phyloP scores from a whole-genome alignment of 768 basidiomycete species.

The Termitomyces bulborhizus region DNA sequence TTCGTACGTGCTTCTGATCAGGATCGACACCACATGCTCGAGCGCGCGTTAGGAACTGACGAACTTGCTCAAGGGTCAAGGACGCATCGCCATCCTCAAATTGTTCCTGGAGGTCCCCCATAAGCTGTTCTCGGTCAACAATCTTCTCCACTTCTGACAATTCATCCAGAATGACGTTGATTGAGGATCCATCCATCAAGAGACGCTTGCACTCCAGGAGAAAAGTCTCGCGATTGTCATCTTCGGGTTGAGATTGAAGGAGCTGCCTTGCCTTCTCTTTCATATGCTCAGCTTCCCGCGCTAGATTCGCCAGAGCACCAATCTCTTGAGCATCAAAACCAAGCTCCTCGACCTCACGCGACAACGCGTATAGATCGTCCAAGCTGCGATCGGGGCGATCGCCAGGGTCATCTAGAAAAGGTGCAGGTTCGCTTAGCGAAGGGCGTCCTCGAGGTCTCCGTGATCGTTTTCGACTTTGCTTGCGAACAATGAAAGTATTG shows the following conservation, averaged over 20 bases:
- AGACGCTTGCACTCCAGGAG: constrained; percentile 68
- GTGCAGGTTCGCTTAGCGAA: constrained; percentile 30
- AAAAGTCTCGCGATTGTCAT: constrained; percentile 46
- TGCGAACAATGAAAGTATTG: constrained; percentile 71
- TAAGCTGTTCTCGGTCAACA: constrained; percentile 71
- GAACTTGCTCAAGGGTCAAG: constrained; percentile 73
- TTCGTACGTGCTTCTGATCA: constrained; percentile 59
- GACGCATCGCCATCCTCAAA: constrained; percentile 53
- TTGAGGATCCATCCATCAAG: constrained; percentile 60
- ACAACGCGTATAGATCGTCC: constrained; percentile 61
- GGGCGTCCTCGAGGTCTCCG: constrained; percentile 55
- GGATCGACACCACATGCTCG: constrained; percentile 56
- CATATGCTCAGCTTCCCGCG: constrained; percentile 59
- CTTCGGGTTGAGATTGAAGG: constrained; percentile 35
- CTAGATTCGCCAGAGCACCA: constrained; percentile 42
- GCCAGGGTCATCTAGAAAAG: constrained; percentile 45
- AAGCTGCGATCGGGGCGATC: constrained; percentile 69
- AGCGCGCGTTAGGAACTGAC: constrained; percentile 65
- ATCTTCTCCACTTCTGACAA: constrained; percentile 73
- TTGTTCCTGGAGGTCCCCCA: constrained; percentile 69
- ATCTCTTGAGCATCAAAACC: constrained; percentile 87
- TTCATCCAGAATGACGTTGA: constrained; percentile 84
- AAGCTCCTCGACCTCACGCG: constrained; percentile 67
- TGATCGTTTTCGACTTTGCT: constrained; percentile 74
- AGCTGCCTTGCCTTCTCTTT: constrained; percentile 49